Evolutionary conservation across 2,329 filamentous ascomycete genomes (phyloP).

Genomic region (Fusarium sp.): DNA sequence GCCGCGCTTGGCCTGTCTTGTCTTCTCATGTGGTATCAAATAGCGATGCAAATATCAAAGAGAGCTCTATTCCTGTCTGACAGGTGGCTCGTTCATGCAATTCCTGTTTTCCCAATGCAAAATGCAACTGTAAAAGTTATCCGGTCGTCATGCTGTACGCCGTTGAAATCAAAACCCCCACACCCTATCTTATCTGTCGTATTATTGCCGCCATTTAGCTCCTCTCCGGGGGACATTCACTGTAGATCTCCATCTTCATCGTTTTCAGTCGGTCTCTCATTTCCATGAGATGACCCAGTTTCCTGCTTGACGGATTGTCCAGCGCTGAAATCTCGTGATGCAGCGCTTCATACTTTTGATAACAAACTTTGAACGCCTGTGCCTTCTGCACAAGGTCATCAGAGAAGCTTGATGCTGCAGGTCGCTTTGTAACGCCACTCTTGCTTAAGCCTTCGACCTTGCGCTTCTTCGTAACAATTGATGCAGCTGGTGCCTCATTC

Average conservation of each 20-base stretch:
- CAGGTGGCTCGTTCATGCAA: constrained; percentile 43
- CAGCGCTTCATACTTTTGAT: constrained; percentile 68
- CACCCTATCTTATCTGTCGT: constrained; percentile 14
- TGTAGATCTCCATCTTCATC: constrained; percentile 72
- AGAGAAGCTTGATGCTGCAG: constrained; percentile 47
- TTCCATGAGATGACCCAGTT: constrained; percentile 63
- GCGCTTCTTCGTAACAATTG: constrained; percentile 58
- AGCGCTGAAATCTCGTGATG: constrained; percentile 66
- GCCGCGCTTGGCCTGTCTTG: constrained; percentile 29
- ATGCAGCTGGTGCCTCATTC: constrained; percentile 50
- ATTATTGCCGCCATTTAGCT: constrained; percentile 39
- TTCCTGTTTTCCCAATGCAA: constrained; percentile 42
- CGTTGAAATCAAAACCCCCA: constrained; percentile 25
- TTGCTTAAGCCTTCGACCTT: constrained; percentile 52
- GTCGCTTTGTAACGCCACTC: constrained; percentile 47
- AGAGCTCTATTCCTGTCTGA: constrained; percentile 40
- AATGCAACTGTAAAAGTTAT: constrained; percentile 45
- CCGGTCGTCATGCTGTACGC: constrained; percentile 46
- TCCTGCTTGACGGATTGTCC: constrained; percentile 63
- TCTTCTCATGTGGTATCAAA: constrained; percentile 47
- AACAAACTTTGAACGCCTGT: constrained; percentile 66
- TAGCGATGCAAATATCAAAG: constrained; percentile 42
- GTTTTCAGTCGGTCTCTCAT: constrained; percentile 66
- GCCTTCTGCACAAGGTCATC: constrained; percentile 65
- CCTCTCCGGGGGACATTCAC: constrained; percentile 54